These are phyloP conservation scores for Leucocoprinus sp. DNA, from an alignment of 768 basidiomycete genomes.

Conservation along the genomic window DNA sequence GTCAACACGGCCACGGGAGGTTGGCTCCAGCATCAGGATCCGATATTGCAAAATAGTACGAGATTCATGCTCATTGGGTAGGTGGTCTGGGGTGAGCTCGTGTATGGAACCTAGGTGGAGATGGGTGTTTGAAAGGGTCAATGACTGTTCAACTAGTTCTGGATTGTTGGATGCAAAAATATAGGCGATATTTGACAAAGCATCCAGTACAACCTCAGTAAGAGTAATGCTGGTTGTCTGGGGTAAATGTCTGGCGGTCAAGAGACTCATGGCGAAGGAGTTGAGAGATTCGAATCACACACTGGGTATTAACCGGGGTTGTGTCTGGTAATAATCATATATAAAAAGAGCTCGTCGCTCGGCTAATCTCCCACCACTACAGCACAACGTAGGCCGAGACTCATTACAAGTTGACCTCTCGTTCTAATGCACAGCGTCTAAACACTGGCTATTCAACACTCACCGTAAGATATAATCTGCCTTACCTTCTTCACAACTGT, in stretches of 20 bases:
- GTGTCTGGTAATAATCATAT: too few species aligned
- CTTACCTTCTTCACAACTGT: constrained; percentile 54
- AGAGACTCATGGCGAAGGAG: constrained; percentile 4
- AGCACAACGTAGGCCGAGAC: too few species aligned
- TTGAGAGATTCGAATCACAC: too few species aligned
- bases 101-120: constrained; percentile 1
- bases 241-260: background rate
- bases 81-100: constrained; percentile 14
- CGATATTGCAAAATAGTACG: constrained; percentile 26
- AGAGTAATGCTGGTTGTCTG: constrained; percentile 16
- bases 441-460: constrained; percentile 1
- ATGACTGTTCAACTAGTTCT: constrained; percentile 35
- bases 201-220: constrained; percentile 44
- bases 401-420: too few species aligned
- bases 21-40: constrained; percentile 59
- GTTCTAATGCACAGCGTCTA: too few species aligned
- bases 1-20: constrained; percentile 57
- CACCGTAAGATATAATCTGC: background rate
- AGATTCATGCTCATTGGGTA: constrained; percentile 10
- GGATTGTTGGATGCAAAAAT: constrained; percentile 26
- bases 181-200: constrained; percentile 43
- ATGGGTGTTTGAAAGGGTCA: constrained; percentile 39
- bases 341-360: too few species aligned
- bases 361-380: too few species aligned
- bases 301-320: too few species aligned